Conservation (phyloP, 176 grass and related monocot genomes). For the Leersia perrieri region DNA sequence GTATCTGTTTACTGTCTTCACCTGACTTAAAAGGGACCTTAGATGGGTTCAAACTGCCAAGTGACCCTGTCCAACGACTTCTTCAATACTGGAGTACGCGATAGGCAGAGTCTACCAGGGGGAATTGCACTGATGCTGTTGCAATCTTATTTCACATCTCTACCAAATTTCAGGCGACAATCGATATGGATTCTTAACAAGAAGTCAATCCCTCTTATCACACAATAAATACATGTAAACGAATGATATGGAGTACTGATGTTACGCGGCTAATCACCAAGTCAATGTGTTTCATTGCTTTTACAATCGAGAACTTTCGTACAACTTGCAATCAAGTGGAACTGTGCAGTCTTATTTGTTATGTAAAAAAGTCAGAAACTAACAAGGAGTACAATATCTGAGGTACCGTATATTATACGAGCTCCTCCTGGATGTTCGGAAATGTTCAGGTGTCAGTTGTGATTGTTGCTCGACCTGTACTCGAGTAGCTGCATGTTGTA, state of each 20-base stretch:
- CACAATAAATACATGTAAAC: not conserved
- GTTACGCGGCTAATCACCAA: constrained; percentile 2
- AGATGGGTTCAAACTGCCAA: not conserved
- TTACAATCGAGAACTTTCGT: not conserved
- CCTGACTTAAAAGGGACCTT: not conserved
- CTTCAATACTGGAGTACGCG: no score
- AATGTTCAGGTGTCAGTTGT: not conserved
- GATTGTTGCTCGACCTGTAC: no score
- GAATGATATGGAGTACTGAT: constrained; percentile 4
- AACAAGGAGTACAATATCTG: not conserved
- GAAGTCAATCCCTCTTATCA: constrained; percentile 5
- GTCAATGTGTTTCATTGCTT: not conserved
- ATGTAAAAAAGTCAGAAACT: not conserved
- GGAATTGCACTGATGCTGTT: not conserved
- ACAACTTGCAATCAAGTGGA: not conserved
- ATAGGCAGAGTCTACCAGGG: not conserved
- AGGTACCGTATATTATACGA: no score
- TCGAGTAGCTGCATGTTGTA: not conserved
- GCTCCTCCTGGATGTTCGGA: not conserved
- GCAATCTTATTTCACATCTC: not conserved
- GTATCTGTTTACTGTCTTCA: not conserved
- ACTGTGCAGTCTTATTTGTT: not conserved
- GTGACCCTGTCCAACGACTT: not conserved
- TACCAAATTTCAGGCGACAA: constrained; percentile 16
- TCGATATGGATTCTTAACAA: not conserved